These are phyloP conservation scores for Camellia oleifera DNA, from an alignment of 179 eudicot species.

Conservation along the genomic window DNA sequence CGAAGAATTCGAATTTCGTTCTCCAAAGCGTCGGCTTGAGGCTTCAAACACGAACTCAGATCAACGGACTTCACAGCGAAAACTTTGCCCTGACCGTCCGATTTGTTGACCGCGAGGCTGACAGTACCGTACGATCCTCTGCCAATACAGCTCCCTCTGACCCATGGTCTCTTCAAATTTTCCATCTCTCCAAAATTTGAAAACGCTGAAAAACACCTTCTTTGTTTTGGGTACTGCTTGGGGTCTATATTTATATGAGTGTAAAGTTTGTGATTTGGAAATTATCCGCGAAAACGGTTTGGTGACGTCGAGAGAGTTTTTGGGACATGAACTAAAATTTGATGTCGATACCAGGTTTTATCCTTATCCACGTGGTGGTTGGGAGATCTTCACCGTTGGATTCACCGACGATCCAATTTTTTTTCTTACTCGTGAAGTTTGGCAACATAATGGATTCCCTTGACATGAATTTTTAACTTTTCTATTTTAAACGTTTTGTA, in stretches of 20 bases:
- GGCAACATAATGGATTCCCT: neutral
- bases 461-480: too few relatives aligned
- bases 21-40: conserved; percentile 35
- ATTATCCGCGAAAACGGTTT: neutral
- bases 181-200: conserved; percentile 1
- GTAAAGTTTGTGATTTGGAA: neutral
- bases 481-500: too few relatives aligned
- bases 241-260: conserved; percentile 1
- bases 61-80: conserved; percentile 57
- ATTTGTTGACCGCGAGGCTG: conserved; percentile 28
- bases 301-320: conserved; percentile 9
- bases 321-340: conserved; percentile 7
- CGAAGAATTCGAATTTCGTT: conserved; percentile 45
- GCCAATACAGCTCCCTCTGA: conserved; percentile 41
- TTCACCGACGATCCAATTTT: neutral
- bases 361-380: conserved; percentile 27
- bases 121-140: conserved; percentile 52
- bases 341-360: conserved; percentile 24
- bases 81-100: conserved; percentile 28
- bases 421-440: neutral
- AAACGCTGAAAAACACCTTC: neutral
- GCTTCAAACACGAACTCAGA: neutral
- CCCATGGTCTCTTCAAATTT: conserved; percentile 27
- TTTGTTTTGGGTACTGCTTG: neutral
- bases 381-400: conserved; percentile 10